Percentiles rank a stretch among this genome's conserved stretches.
phyloP scores from a whole-genome alignment of 2,329 filamentous ascomycete species.

The Stagonosporopsis vannaccii region DNA sequence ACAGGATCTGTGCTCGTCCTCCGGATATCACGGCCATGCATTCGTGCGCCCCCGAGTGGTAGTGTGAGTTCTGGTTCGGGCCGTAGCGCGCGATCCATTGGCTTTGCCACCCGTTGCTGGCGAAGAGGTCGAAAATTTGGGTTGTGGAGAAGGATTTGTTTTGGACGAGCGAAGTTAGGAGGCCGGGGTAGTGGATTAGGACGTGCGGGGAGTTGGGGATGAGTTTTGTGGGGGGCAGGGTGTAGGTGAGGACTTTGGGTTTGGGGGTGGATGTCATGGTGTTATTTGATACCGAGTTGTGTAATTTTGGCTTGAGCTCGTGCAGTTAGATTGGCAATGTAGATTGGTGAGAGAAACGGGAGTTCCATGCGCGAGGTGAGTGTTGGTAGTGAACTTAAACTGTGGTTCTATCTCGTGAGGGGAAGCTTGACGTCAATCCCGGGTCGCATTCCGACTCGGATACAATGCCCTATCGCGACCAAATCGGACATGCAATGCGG shows the following conservation, averaged over 20 bases:
- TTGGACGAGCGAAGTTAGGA: slow-evolving; percentile 44
- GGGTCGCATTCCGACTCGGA: slow-evolving; percentile 10
- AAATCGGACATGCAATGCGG: background rate
- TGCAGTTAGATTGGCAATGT: too few relatives aligned
- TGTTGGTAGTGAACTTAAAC: background rate
- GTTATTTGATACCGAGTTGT: background rate
- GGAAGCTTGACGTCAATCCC: slow-evolving; percentile 15
- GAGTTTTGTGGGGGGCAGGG: slow-evolving; percentile 31
- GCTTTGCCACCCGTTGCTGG: slow-evolving; percentile 59
- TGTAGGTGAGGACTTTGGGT: slow-evolving; percentile 29
- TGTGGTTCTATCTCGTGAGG: slow-evolving; percentile 17
- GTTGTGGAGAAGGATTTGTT: slow-evolving; percentile 33
- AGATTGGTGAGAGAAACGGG: too few relatives aligned
- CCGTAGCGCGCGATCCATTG: slow-evolving; percentile 67
- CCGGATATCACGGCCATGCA: slow-evolving; percentile 65
- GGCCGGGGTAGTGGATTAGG: slow-evolving; percentile 61
- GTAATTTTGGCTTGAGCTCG: background rate
- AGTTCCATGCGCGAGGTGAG: background rate
- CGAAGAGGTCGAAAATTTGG: slow-evolving; percentile 55
- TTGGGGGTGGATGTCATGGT: background rate
- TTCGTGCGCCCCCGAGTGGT: slow-evolving; percentile 65
- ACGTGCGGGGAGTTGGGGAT: slow-evolving; percentile 56
- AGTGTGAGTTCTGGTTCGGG: slow-evolving; percentile 62
- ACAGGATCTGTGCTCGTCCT: slow-evolving; percentile 59
- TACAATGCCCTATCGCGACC: background rate